phyloP scores from a whole-genome alignment of 2,329 filamentous ascomycete species.

The Tolypocladium ovalisporum region DNA sequence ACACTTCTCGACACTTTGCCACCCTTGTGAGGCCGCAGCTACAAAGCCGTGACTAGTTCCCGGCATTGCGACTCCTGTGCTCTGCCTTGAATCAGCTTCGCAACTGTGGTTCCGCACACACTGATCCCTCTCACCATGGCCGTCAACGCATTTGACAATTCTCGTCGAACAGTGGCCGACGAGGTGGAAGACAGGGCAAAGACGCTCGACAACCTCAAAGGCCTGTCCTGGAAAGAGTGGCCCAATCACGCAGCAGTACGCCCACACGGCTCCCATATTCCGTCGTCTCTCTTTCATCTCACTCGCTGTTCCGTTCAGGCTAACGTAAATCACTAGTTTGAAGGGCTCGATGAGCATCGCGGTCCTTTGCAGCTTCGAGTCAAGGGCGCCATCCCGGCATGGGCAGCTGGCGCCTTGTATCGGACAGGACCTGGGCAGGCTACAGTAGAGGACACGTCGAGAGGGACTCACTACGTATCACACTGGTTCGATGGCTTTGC shows the following conservation, averaged over 20 bases:
- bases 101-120: neutral
- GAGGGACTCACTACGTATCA: slow-evolving; percentile 48
- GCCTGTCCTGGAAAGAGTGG: slow-evolving; percentile 29
- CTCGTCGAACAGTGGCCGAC: slow-evolving; percentile 15
- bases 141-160: slow-evolving; percentile 14
- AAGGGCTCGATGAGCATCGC: slow-evolving; percentile 53
- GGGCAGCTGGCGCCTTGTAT: slow-evolving; percentile 61
- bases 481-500: slow-evolving; percentile 80
- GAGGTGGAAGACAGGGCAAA: slow-evolving; percentile 14
- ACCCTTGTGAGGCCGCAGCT: neutral
- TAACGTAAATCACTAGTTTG: slow-evolving; percentile 40
- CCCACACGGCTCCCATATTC: neutral
- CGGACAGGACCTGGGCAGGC: slow-evolving; percentile 62
- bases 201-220: slow-evolving; percentile 14
- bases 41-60: neutral
- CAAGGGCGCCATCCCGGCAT: slow-evolving; percentile 56
- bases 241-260: slow-evolving; percentile 36
- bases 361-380: slow-evolving; percentile 54
- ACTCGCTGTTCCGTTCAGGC: neutral
- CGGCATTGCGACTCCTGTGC: neutral
- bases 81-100: neutral
- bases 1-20: neutral
- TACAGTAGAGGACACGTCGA: slow-evolving; percentile 45
- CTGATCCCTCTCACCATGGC: slow-evolving; percentile 10
- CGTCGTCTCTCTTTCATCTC: neutral